Conservation (phyloP, 2,329 filamentous ascomycete species). For the Daldinia eschscholtzii region DNA sequence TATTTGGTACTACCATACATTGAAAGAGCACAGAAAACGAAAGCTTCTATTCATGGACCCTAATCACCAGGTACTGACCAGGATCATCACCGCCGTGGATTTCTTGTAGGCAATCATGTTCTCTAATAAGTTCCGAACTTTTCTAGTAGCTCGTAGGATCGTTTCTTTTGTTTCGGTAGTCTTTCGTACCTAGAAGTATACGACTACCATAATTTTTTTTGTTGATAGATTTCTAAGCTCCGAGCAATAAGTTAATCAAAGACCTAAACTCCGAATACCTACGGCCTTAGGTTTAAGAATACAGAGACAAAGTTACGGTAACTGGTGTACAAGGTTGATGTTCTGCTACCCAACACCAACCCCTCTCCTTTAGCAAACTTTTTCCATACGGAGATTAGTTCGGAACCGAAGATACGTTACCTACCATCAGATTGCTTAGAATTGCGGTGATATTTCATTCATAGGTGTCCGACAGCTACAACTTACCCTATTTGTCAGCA, state of each 20-base stretch:
- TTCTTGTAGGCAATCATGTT: not conserved
- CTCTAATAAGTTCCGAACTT: not conserved
- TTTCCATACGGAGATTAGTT: slow-evolving; percentile 23
- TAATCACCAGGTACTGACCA: not conserved
- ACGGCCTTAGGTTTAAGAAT: slow-evolving; percentile 10
- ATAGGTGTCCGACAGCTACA: slow-evolving; percentile 2
- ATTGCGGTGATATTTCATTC: slow-evolving; percentile 28
- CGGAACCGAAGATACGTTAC: slow-evolving; percentile 33
- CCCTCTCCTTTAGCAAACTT: slow-evolving; percentile 33
- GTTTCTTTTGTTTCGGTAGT: slow-evolving; percentile 1
- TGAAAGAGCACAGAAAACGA: not conserved
- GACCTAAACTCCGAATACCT: slow-evolving; percentile 26
- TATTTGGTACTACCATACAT: not conserved
- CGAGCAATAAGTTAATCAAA: slow-evolving; percentile 12
- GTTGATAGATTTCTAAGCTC: slow-evolving; percentile 8
- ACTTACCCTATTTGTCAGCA: slow-evolving; percentile 19
- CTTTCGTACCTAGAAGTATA: slow-evolving; percentile 6
- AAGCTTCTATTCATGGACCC: not conserved
- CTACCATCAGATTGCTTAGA: slow-evolving; percentile 6
- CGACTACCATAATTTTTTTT: not conserved
- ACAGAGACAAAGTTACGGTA: slow-evolving; percentile 7
- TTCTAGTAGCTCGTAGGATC: not conserved
- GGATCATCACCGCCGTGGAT: not conserved
- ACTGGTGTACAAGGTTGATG: slow-evolving; percentile 30
- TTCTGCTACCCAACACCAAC: slow-evolving; percentile 35